Conservation (phyloP, 257 asterid genomes). For the Hygrophila difformis region DNA sequence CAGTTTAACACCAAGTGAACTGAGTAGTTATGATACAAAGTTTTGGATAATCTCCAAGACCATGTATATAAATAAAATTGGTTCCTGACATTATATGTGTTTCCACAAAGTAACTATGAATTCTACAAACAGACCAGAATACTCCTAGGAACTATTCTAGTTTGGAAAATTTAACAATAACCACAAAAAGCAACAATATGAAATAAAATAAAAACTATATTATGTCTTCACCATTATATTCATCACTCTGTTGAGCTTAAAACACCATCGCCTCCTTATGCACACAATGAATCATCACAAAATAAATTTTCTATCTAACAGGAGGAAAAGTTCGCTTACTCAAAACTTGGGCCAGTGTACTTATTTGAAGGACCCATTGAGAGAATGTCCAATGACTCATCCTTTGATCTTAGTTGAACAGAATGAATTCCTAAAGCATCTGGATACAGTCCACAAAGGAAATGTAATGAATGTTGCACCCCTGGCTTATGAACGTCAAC, state of each 20-base stretch:
- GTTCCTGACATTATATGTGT: no score
- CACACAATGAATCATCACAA: background rate
- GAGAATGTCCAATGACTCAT: conserved; percentile 46
- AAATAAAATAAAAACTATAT: conserved; percentile 3
- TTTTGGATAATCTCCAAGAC: no score
- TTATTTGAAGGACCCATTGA: conserved; percentile 36
- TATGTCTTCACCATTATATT: conserved; percentile 6
- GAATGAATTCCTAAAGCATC: conserved; percentile 98
- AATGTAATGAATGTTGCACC: conserved; percentile 53
- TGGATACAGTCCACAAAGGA: conserved; percentile 87
- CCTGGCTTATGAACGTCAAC: conserved; percentile 79
- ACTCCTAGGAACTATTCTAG: no score
- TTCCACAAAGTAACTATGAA: no score
- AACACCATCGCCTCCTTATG: no score
- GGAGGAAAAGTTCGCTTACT: conserved; percentile 49
- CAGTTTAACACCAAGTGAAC: no score
- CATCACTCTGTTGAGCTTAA: background rate
- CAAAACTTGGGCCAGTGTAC: conserved; percentile 72
- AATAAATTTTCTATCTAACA: no score
- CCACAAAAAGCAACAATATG: no score
- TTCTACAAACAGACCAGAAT: no score
- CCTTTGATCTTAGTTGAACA: conserved; percentile 56
- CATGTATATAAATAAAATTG: no score
- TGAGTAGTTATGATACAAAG: no score
- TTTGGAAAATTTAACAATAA: no score